Evolutionary conservation across 768 basidiomycete genomes (phyloP), one percentile per base, ranked within the genome.

Genomic region (Boletellus sp.): DNA sequence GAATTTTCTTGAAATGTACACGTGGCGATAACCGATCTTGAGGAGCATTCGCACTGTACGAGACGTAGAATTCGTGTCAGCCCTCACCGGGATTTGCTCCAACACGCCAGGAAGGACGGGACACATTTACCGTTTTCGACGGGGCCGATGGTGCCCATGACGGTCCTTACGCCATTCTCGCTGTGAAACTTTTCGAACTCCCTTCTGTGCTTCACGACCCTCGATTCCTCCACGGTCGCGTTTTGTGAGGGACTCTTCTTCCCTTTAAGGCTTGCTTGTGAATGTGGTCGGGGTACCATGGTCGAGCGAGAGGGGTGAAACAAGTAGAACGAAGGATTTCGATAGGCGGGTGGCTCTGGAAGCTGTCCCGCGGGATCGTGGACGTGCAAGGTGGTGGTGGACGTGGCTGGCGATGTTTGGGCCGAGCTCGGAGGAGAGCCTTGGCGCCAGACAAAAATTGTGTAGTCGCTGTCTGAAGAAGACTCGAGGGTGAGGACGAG

Each of bases 1-100:
- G 62, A 98, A 99, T 63, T 87, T 86, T 48, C 96, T 81, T 12
- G 94, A 96, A 51, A 99, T 87, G 70, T 99, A 99, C 44, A 97
- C 94, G 60, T 94, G 85, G 13, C 92, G 78, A 68, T 98, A 87
- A 16, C 96, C 94, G 16, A 81, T 78, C 69, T 92, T 95, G 52
- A 99, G 75, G 34, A 97, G 78, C 94, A 97, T 99, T 17, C 89
- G 83, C 1, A 94, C 92, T 92, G 59, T 0, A 19, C 16, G 38
- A 19, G 41, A 45, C 23, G 4, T 8, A 7, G 12, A n/a, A 49
- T 32, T 19, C 24, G 2, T 17, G 26, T 48, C 39, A 40, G 20
- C 28, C 20, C 22, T 33, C 16, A 6, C 31, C 16, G 20, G n/a
- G n/a, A n/a, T n/a, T n/a, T n/a, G n/a, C n/a, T 16, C 7, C n/a